Percentiles rank a stretch among this genome's conserved stretches.
Conservation (phyloP, 371 early-diverging fungal species). For the Actinomortierella wolfii region DNA sequence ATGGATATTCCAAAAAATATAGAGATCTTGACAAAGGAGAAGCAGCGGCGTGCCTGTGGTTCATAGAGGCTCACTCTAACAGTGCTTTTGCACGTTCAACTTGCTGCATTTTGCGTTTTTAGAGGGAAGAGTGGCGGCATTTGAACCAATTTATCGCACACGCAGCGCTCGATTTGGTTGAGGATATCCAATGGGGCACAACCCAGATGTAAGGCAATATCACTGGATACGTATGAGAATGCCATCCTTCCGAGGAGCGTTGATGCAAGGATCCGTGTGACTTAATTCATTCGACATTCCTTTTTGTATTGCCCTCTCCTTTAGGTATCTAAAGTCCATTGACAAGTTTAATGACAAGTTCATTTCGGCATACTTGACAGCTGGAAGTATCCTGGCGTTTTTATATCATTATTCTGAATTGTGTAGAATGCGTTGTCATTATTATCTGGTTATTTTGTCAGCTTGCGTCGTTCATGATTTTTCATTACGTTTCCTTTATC, state of each 20-base stretch:
- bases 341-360: conserved; percentile 95
- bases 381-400: conserved; percentile 66
- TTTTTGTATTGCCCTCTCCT: conserved; percentile 8
- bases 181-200: conserved; percentile 89
- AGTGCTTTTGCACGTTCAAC: not conserved
- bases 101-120: no score
- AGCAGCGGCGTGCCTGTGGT: conserved; percentile 1
- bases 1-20: no score
- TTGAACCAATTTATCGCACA: conserved; percentile 96
- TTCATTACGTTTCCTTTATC: not conserved
- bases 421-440: not conserved
- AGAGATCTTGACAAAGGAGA: not conserved
- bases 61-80: not conserved
- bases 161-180: conserved; percentile 94
- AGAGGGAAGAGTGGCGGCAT: conserved; percentile 86
- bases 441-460: not conserved
- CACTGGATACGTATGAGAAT: no score
- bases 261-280: no score
- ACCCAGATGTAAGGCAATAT: conserved; percentile 72
- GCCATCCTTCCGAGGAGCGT: not conserved
- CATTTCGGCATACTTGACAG: conserved; percentile 91
- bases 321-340: conserved; percentile 90
- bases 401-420: not conserved
- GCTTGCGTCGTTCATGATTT: conserved; percentile 2
- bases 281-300: not conserved